These are phyloP conservation scores for Glaciozyma antarctica DNA, from an alignment of 768 basidiomycete genomes.

Conservation along the genomic window DNA sequence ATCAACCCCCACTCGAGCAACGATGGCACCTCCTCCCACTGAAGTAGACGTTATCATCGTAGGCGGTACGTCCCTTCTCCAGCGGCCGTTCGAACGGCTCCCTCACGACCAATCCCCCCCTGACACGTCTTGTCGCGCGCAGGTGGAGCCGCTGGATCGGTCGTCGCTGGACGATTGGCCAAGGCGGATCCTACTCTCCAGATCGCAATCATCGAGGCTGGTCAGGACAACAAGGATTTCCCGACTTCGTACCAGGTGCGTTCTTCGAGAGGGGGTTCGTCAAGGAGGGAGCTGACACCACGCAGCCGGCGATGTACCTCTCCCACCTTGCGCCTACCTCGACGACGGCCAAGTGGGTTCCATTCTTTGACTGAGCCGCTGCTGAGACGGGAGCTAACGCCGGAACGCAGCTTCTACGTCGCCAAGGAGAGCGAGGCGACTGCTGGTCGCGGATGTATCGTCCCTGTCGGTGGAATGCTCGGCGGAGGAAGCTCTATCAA, in stretches of 20 bases:
- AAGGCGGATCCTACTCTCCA: conserved; percentile 62
- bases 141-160: conserved; percentile 45
- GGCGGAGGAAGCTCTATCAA: conserved; percentile 46
- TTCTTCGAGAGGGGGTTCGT: background rate
- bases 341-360: conserved; percentile 53
- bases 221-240: conserved; percentile 43
- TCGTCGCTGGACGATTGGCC: conserved; percentile 59
- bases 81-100: no score
- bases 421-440: conserved; percentile 51
- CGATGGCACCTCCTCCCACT: background rate
- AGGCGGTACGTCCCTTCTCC: background rate
- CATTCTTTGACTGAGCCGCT: background rate
- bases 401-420: conserved; percentile 54
- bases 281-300: conserved; percentile 40
- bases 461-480: conserved; percentile 59
- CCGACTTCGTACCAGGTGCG: background rate
- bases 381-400: background rate
- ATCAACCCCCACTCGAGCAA: background rate
- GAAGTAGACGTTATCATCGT: background rate
- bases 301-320: conserved; percentile 39
- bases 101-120: no score
- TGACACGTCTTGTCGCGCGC: background rate
- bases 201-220: conserved; percentile 62
- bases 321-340: conserved; percentile 45
- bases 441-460: conserved; percentile 57